Percentiles rank a stretch among this genome's conserved stretches.
Conservation (phyloP, 305 asterid species). For the Solanum chacoense region DNA sequence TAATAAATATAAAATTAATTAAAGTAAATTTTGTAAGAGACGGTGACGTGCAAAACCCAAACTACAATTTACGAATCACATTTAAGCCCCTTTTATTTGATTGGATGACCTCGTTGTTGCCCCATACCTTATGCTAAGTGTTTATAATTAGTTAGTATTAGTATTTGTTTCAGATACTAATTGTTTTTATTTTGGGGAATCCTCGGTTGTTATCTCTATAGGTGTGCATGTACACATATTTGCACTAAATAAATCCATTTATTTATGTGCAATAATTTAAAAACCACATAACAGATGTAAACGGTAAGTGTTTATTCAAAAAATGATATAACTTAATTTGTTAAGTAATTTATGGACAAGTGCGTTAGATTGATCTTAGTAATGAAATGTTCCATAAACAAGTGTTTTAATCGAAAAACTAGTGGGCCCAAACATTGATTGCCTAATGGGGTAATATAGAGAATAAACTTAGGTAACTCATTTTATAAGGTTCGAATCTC, state of each 20-base stretch:
- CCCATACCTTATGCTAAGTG: neutral
- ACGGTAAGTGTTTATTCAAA: fast-evolving
- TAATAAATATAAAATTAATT: neutral
- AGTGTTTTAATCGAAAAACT: neutral
- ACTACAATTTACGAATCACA: neutral
- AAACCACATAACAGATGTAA: too few relatives aligned
- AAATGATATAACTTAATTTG: too few relatives aligned
- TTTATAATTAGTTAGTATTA: too few relatives aligned
- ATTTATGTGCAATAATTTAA: too few relatives aligned
- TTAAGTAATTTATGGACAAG: neutral
- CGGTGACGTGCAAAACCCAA: neutral
- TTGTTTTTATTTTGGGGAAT: neutral
- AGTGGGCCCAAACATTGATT: neutral
- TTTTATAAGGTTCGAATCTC: too few relatives aligned
- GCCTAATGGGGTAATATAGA: neutral
- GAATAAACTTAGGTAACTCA: neutral
- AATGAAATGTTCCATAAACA: neutral
- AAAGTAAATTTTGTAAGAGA: neutral
- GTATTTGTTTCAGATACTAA: neutral
- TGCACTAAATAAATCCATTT: neutral
- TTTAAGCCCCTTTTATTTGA: neutral
- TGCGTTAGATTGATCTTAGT: neutral
- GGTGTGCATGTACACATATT: neutral
- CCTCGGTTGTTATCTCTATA: too few relatives aligned
- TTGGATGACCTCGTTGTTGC: neutral